phyloP scores from a whole-genome alignment of 2,329 filamentous ascomycete genomes.

The Leptoxyphium fumago region DNA sequence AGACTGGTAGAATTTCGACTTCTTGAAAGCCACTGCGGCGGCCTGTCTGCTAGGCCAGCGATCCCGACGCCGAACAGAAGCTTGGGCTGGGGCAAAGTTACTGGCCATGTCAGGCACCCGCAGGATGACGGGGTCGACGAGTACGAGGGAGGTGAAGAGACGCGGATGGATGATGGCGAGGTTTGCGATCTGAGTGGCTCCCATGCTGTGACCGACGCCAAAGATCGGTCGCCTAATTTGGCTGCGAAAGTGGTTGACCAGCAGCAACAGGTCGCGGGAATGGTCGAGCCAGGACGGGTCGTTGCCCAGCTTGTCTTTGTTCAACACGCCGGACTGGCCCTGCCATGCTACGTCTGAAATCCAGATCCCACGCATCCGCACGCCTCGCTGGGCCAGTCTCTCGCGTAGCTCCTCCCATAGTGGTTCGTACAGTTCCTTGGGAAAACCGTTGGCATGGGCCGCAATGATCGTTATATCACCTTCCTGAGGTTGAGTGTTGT shows the following conservation, averaged over 20 bases:
- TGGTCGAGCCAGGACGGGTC: conserved; percentile 85
- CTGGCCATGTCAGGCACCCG: conserved; percentile 27
- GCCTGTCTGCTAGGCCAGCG: conserved; percentile 62
- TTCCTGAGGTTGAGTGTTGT: conserved; percentile 50
- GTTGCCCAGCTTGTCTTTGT: conserved; percentile 62
- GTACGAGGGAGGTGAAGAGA: conserved; percentile 57
- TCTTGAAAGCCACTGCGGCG: conserved; percentile 51
- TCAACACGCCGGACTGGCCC: conserved; percentile 63
- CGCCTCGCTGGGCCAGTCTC: conserved; percentile 40
- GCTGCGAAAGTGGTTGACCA: conserved; percentile 69
- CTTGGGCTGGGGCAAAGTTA: conserved; percentile 23
- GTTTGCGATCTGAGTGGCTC: conserved; percentile 57
- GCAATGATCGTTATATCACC: conserved; percentile 77
- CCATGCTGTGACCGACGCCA: conserved; percentile 82
- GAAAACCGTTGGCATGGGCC: conserved; percentile 82
- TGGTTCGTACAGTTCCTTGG: conserved; percentile 89
- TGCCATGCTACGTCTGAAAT: conserved; percentile 82
- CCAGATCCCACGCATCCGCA: conserved; percentile 71
- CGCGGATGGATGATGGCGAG: conserved; percentile 66
- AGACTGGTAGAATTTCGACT: conserved; percentile 58
- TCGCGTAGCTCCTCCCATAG: conserved; percentile 71
- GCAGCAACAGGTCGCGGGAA: conserved; percentile 65
- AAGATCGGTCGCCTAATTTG: conserved; percentile 71
- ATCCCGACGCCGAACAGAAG: conserved; percentile 62
- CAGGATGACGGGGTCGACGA: conserved; percentile 74